phyloP scores from a whole-genome alignment of 2,329 filamentous ascomycete species.

The Cercospora zeina region DNA sequence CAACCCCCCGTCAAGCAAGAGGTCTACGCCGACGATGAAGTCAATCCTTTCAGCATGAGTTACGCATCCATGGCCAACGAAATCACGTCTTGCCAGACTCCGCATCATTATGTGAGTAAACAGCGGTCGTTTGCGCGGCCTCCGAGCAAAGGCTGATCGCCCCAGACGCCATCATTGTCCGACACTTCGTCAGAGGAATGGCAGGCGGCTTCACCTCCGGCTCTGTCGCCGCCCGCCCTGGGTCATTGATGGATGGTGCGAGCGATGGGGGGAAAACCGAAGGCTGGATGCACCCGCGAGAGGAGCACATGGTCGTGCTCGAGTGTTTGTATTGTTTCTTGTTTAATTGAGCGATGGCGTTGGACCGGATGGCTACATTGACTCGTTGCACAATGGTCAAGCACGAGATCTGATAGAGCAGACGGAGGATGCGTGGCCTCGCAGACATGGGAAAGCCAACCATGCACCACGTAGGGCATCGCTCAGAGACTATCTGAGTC shows the following conservation, averaged over 20 bases:
- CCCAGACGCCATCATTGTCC: constrained; percentile 73
- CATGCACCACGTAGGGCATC: constrained; percentile 1
- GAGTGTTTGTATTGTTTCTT: background rate
- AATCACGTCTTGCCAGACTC: constrained; percentile 60
- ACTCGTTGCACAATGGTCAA: background rate
- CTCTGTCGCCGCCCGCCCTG: constrained; percentile 26
- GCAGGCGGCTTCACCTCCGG: constrained; percentile 45
- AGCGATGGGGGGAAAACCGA: background rate
- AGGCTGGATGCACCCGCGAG: background rate
- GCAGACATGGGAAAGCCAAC: background rate
- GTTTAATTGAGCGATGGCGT: constrained; percentile 17
- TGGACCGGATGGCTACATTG: constrained; percentile 7
- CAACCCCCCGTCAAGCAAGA: constrained; percentile 65
- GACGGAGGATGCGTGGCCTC: background rate
- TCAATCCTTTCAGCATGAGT: constrained; percentile 66
- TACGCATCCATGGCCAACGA: constrained; percentile 61
- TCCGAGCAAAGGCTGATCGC: constrained; percentile 35
- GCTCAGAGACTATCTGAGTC: background rate
- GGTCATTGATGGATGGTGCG: background rate
- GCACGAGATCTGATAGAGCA: background rate
- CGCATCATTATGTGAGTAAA: constrained; percentile 67
- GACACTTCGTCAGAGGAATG: constrained; percentile 67
- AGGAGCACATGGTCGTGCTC: background rate
- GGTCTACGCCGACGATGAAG: constrained; percentile 59
- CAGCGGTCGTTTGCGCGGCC: constrained; percentile 28